Evolutionary conservation across 192 early-diverging fungal species (phyloP).

Genomic region (Coemansia sp.): DNA sequence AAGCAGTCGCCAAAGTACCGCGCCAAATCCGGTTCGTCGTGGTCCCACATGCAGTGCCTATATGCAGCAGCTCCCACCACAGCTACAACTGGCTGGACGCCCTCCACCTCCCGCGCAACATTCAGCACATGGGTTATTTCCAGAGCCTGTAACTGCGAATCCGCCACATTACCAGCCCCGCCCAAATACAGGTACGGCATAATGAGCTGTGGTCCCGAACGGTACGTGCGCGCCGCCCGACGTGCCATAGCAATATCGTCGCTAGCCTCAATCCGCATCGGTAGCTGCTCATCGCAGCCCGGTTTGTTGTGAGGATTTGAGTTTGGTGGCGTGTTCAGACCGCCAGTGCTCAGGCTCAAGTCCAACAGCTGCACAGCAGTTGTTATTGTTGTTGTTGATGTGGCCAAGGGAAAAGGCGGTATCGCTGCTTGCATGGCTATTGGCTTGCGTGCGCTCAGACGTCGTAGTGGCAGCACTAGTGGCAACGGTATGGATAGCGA

Average conservation of each 20-base stretch:
- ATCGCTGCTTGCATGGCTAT: slow-evolving; percentile 5
- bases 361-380: background rate
- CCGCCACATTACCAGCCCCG: slow-evolving; percentile 23
- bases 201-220: slow-evolving; percentile 40
- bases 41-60: slow-evolving; percentile 73
- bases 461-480: slow-evolving; percentile 7
- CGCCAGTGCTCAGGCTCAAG: slow-evolving; percentile 13
- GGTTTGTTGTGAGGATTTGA: background rate
- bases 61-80: slow-evolving; percentile 32
- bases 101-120: slow-evolving; percentile 28
- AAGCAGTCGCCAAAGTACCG: slow-evolving; percentile 65
- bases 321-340: slow-evolving; percentile 3
- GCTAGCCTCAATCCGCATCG: too few relatives aligned
- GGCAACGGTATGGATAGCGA: background rate
- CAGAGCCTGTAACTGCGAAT: slow-evolving; percentile 9
- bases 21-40: slow-evolving; percentile 69
- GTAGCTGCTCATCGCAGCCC: background rate
- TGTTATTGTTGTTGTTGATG: too few relatives aligned
- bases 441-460: slow-evolving; percentile 12
- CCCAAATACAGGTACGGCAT: slow-evolving; percentile 53
- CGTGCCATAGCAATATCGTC: slow-evolving; percentile 21
- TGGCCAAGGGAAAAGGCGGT: too few relatives aligned
- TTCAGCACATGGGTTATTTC: slow-evolving; percentile 32
- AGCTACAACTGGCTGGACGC: background rate
- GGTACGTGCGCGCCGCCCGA: slow-evolving; percentile 36